Percentiles rank a stretch among this genome's conserved stretches.
Evolutionary conservation across 148 eudicot genomes (phyloP).

Genomic region (Selenicereus undatus): DNA sequence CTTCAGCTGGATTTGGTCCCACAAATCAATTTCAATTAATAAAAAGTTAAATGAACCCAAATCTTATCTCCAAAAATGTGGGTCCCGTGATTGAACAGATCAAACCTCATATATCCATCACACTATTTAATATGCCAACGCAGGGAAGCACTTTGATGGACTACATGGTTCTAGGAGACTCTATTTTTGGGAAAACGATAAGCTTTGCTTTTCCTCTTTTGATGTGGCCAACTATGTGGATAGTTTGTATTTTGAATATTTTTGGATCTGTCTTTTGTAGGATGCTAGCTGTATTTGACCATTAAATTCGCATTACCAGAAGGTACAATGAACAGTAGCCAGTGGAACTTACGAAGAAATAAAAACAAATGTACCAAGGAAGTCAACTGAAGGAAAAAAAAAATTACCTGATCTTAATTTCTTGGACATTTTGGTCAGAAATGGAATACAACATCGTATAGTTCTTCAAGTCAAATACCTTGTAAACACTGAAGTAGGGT

Average conservation of each 20-base stretch:
- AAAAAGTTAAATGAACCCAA: too few species aligned
- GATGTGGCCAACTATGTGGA: too few species aligned
- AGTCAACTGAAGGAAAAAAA: not conserved
- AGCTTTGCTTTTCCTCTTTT: too few species aligned
- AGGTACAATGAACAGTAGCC: not conserved
- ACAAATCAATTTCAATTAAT: too few species aligned
- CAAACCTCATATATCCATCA: too few species aligned
- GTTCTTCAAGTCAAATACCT: slow-evolving; percentile 91
- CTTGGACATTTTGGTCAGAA: slow-evolving; percentile 91
- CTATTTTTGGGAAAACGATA: too few species aligned
- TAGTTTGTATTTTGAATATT: too few species aligned
- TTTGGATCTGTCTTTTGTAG: too few species aligned
- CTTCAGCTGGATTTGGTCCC: too few species aligned
- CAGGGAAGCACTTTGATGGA: not conserved
- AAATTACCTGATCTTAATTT: slow-evolving; percentile 82
- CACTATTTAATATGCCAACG: not conserved
- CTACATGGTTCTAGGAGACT: not conserved
- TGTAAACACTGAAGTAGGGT: slow-evolving; percentile 53
- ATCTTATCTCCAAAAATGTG: too few species aligned
- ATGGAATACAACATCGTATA: slow-evolving; percentile 91
- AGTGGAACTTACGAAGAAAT: not conserved
- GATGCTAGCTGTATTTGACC: too few species aligned
- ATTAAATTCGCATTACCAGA: not conserved
- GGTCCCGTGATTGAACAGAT: too few species aligned
- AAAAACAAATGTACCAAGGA: not conserved